Evolutionary conservation across 352 stramenopile species (phyloP).

Genomic region (Ophiocytium majus): DNA sequence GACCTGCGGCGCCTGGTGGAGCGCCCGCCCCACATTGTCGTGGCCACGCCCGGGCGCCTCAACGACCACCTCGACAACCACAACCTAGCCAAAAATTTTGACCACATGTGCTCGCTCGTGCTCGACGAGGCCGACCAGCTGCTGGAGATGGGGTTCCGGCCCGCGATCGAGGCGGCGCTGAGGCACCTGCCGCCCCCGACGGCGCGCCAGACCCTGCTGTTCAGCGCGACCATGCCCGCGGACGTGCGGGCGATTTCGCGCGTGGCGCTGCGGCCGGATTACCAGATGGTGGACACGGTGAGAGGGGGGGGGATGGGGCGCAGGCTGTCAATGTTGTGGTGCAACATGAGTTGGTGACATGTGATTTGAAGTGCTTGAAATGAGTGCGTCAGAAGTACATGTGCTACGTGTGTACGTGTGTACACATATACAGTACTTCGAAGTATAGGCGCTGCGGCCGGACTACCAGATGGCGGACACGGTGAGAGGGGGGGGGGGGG

Average conservation of each 20-base stretch:
- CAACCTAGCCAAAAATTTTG: constrained; percentile 67
- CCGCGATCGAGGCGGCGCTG: constrained; percentile 82
- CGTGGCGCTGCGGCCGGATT: constrained; percentile 76
- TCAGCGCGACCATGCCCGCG: constrained; percentile 86
- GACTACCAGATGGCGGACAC: not conserved
- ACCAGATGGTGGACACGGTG: constrained; percentile 77
- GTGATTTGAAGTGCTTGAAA: too few relatives aligned
- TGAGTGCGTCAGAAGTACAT: too few relatives aligned
- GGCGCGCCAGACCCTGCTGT: constrained; percentile 87
- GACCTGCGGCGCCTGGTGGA: constrained; percentile 57
- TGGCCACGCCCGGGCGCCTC: constrained; percentile 90
- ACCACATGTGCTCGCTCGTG: constrained; percentile 67
- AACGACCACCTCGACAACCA: constrained; percentile 91
- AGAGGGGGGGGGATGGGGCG: too few relatives aligned
- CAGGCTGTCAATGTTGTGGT: too few relatives aligned
- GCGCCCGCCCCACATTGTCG: constrained; percentile 81
- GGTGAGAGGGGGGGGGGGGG: too few relatives aligned
- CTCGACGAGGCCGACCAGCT: constrained; percentile 74
- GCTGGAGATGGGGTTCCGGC: constrained; percentile 74
- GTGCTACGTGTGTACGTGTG: too few relatives aligned
- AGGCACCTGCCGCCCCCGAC: constrained; percentile 59
- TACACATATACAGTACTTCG: too few relatives aligned
- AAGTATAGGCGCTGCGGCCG: too few relatives aligned
- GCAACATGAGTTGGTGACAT: too few relatives aligned
- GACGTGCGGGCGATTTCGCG: constrained; percentile 77